phyloP scores from a whole-genome alignment of 768 basidiomycete genomes.

The Lactarius sp. region DNA sequence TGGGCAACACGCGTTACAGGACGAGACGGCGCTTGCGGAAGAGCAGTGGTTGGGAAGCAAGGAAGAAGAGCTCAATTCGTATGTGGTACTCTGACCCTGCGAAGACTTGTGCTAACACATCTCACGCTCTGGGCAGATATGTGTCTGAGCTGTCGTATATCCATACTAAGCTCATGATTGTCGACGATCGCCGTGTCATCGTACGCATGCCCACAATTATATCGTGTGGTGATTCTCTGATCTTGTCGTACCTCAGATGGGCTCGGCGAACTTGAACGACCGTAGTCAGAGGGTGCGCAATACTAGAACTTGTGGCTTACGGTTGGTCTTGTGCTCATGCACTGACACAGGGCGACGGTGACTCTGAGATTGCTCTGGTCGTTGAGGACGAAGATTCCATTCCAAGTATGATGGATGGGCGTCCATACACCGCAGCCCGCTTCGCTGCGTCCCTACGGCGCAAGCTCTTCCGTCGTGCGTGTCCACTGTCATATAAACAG shows the following conservation, averaged over 20 bases:
- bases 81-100: conserved; percentile 34
- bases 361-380: conserved; percentile 91
- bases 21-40: conserved; percentile 54
- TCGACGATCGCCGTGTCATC: conserved; percentile 87
- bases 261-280: conserved; percentile 91
- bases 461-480: conserved; percentile 70
- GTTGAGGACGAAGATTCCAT: conserved; percentile 86
- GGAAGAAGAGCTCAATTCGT: conserved; percentile 79
- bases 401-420: conserved; percentile 70
- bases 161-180: conserved; percentile 89
- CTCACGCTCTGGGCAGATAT: conserved; percentile 45
- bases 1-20: conserved; percentile 70
- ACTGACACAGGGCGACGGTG: conserved; percentile 68
- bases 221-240: neutral
- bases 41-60: conserved; percentile 84
- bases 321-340: conserved; percentile 4
- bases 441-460: conserved; percentile 84
- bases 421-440: conserved; percentile 62
- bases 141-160: conserved; percentile 80
- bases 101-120: conserved; percentile 24
- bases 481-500: neutral
- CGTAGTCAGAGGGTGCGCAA: conserved; percentile 64
- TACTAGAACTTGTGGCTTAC: neutral
- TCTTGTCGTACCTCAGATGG: conserved; percentile 54
- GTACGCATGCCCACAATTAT: conserved; percentile 40